Evolutionary conservation across 1,139 yeast genomes (phyloP), one percentile per base, ranked within the genome.

Genomic region (Hansenula sp.): DNA sequence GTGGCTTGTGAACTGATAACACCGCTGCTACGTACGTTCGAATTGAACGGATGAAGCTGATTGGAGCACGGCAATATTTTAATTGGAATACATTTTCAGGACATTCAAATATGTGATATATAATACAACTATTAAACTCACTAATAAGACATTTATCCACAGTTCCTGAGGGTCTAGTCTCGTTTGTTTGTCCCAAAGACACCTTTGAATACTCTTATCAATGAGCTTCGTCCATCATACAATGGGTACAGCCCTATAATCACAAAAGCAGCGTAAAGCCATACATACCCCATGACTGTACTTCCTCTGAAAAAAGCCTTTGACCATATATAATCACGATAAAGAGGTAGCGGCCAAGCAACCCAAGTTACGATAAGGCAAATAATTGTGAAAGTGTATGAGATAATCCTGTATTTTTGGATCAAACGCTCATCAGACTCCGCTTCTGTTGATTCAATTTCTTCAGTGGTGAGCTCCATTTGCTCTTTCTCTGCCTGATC

Each of bases 261-360:
- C 9, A 67, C 37, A 17, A 67, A 51, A 0, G 70, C 58, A 5
- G 54, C 41, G 46, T 68, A 70, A 12, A 68, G 51, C 74, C 66
- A 30, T 70, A 70, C 0, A 65, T 61, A 7, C 65, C 62, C 62
- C 70, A 72, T 35, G 2, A 35, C 30, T 11, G 27, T 19, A 25
- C 27, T 35, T 12, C 76, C 76, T 43, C 65, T 66, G 52, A 70
- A 72, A 50, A 68, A 72, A 37, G 66, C 53, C 41, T 58, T 57
- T 35, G 65, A 58, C 60, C 69, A 72, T n/a, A 71, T 62, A 60
- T 68, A 72, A 45, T 69, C 65, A 42, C 77, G 63, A 47, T 71
- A 72, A 54, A 72, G 60, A 10, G 77, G 76, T 56, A 72, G 60
- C 38, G 77, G 77, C 76, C 76, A 72, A 10, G 72, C 39, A 11